Base-by-base conservation (phyloP, 805 yeast species). In the Schwanniomyces occidentalis region DNA sequence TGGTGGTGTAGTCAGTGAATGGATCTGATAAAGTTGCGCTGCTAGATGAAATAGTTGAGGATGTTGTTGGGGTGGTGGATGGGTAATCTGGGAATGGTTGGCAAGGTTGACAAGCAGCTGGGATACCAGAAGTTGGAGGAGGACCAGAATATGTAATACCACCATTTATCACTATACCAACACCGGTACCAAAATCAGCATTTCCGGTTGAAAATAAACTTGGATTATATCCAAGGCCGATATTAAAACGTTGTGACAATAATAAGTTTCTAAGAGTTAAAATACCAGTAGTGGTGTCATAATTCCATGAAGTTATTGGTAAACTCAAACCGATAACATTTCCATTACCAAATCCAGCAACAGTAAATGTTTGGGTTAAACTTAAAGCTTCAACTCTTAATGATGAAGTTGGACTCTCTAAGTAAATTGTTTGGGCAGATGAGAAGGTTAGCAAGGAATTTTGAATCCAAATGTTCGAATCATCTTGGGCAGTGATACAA, bases 281-380 rank as follows among this genome's bases (percentile, higher is more conserved):
- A n/a, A 48, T 38, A 30, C 58, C 58, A n/a, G 49, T 43, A 3
- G 17, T 23, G 4, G 46, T 25, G 24, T 40, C 38, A 33, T 51
- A 35, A 15, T 16, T 24, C 14, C 20, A 24, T 9, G 18, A 14
- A n/a, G 24, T 20, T 15, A 35, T 21, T 38, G 27, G 22, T 9
- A 15, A 17, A 37, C n/a, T 25, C 13, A 24, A n/a, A 4, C 48
- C 52, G 31, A 54, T 42, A 17, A 34, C 24, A 26, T 56, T 53
- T n/a, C 57, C 54, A 24, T 38, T 35, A 38, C 62, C 60, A 29
- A 42, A 56, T 17, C 60, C 60, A 27, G 46, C 44, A 19, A 56
- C 60, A 21, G 41, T 45, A 29, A 38, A 42, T 3, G 58, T 42
- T 28, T 42, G 52, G 4, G 43, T n/a, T 9, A 41, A 27, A 20